Conservation (phyloP, 768 basidiomycete genomes). For the Auriscalpium vulgare region DNA sequence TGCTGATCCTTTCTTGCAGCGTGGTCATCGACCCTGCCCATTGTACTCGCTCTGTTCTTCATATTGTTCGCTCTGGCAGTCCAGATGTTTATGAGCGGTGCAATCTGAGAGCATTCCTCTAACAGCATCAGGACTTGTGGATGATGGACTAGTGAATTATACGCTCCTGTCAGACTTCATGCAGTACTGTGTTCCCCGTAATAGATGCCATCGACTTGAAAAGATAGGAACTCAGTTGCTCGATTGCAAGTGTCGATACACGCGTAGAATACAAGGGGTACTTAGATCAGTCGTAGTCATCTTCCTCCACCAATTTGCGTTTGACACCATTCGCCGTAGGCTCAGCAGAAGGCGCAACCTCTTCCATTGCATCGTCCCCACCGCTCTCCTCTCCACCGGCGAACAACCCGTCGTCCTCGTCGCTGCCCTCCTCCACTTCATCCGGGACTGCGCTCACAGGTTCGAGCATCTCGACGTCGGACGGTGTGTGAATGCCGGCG, state of each 20-base stretch:
- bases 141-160: background rate
- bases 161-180: background rate
- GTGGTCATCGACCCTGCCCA: constrained; percentile 22
- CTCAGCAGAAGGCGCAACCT: constrained; percentile 37
- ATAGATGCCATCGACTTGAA: too few species aligned
- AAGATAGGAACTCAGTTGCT: too few species aligned
- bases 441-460: constrained; percentile 24
- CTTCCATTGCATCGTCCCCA: constrained; percentile 69
- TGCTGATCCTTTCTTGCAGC: constrained; percentile 11
- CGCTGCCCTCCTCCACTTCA: constrained; percentile 57
- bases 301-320: constrained; percentile 77
- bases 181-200: too few species aligned
- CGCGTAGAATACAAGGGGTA: background rate
- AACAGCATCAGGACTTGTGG: background rate
- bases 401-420: constrained; percentile 71
- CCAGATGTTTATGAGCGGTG: constrained; percentile 8
- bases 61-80: constrained; percentile 25
- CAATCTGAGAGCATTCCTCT: background rate
- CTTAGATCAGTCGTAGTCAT: constrained; percentile 61
- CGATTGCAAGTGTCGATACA: background rate
- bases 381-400: constrained; percentile 72
- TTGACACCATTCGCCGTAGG: constrained; percentile 51
- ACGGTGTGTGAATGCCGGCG: constrained; percentile 53
- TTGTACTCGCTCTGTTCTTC: constrained; percentile 21
- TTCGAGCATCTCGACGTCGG: constrained; percentile 57